Conservation (phyloP, 768 basidiomycete species). For the Auriscalpium vulgare region DNA sequence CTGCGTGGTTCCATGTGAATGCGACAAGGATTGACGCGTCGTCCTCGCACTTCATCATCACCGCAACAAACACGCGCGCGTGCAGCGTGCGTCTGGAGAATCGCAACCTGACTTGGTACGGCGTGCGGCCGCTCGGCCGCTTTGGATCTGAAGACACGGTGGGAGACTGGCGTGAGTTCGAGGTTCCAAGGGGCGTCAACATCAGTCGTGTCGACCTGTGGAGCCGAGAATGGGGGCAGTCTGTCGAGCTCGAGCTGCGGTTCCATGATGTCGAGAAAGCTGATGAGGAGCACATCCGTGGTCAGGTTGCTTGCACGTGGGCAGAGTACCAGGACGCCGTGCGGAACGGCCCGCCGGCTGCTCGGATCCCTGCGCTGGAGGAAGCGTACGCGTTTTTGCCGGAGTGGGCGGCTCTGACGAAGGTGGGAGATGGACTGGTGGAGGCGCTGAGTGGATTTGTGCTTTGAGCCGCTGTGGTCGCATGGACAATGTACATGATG, state of each 20-base stretch:
- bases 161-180: slow-evolving; percentile 4
- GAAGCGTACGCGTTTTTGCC: slow-evolving; percentile 11
- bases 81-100: slow-evolving; percentile 55
- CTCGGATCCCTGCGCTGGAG: slow-evolving; percentile 5
- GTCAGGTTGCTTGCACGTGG: slow-evolving; percentile 10
- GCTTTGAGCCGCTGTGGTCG: neutral
- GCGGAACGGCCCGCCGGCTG: neutral
- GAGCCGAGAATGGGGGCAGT: slow-evolving; percentile 8
- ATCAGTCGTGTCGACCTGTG: slow-evolving; percentile 2
- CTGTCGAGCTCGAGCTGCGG: slow-evolving; percentile 7
- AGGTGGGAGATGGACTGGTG: neutral
- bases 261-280: neutral
- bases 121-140: neutral
- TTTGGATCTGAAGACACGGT: neutral
- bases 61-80: slow-evolving; percentile 52
- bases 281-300: neutral
- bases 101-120: slow-evolving; percentile 8
- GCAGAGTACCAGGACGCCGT: neutral
- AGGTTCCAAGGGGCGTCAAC: slow-evolving; percentile 6
- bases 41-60: slow-evolving; percentile 41
- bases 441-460: neutral
- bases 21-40: slow-evolving; percentile 33
- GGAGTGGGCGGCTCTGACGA: slow-evolving; percentile 11
- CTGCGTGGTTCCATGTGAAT: slow-evolving; percentile 37
- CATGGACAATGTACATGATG: neutral